These are phyloP conservation scores for Gonapodya prolifera DNA, from an alignment of 192 early-diverging fungal genomes.

Conservation along the genomic window DNA sequence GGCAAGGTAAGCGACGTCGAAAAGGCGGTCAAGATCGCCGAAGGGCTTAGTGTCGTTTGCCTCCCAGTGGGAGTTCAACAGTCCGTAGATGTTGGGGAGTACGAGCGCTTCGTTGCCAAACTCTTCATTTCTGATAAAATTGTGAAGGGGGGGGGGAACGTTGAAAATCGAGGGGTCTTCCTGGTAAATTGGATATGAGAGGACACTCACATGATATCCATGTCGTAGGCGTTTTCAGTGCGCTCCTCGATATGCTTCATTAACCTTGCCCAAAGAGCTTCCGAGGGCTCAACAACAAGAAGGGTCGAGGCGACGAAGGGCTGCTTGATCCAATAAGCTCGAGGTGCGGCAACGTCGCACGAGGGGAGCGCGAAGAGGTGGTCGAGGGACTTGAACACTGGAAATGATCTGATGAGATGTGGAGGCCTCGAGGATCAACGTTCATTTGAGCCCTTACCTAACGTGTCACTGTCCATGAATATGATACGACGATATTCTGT, in stretches of 20 bases:
- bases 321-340: background rate
- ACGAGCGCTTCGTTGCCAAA: background rate
- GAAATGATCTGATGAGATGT: background rate
- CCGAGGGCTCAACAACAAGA: background rate
- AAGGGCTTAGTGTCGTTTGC: background rate
- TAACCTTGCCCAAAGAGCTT: background rate
- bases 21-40: background rate
- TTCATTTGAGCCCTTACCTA: background rate
- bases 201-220: background rate
- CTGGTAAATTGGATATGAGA: background rate
- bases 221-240: background rate
- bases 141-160: too few species aligned
- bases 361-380: background rate
- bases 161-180: background rate
- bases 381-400: background rate
- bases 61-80: background rate
- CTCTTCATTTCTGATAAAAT: background rate
- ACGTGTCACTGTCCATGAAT: background rate
- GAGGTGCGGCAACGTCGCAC: background rate
- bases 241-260: background rate
- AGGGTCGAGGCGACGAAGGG: background rate
- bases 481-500: background rate
- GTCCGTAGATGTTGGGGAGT: background rate
- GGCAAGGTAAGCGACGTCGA: background rate
- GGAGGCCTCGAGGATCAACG: too few species aligned